A percentile compares a stretch with the other conserved stretches of the same genome.
Evolutionary conservation across 768 basidiomycete genomes (phyloP).

Genomic region (Boletus reticulatus): DNA sequence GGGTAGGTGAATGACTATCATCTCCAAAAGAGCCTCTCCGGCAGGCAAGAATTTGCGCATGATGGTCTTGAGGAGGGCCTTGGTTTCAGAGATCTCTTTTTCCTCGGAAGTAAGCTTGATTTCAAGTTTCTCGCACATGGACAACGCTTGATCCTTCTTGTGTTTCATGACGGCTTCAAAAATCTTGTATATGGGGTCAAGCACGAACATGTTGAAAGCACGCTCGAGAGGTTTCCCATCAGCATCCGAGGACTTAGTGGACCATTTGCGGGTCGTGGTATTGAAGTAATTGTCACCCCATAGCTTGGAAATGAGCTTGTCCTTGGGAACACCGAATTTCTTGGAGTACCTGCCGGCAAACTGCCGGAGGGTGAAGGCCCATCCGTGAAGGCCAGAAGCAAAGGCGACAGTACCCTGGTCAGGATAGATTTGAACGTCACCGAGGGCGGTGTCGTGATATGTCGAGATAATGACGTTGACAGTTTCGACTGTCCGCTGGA

Average conservation of each 20-base stretch:
- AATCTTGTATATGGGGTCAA: constrained; percentile 98
- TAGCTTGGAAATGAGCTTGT: constrained; percentile 95
- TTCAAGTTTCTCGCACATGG: constrained; percentile 96
- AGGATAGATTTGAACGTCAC: constrained; percentile 98
- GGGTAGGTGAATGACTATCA: constrained; percentile 99
- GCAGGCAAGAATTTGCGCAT: constrained; percentile 99
- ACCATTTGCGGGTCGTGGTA: constrained; percentile 95
- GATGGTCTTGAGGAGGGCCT: constrained; percentile 92
- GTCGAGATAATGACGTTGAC: constrained; percentile 99
- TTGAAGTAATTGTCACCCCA: constrained; percentile 99
- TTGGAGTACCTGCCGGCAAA: constrained; percentile 94
- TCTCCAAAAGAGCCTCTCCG: constrained; percentile 97
- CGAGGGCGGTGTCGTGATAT: constrained; percentile 90
- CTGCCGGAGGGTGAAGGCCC: constrained; percentile 98
- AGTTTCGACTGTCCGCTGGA: constrained; percentile 94
- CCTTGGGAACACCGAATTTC: constrained; percentile 98
- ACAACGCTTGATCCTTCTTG: constrained; percentile 84
- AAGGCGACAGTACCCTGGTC: constrained; percentile 98
- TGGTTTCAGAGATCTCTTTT: constrained; percentile 85
- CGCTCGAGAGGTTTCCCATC: constrained; percentile 94
- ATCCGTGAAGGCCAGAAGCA: constrained; percentile 98
- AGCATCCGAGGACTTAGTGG: constrained; percentile 67
- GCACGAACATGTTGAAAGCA: constrained; percentile 97
- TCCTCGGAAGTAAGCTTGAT: constrained; percentile 85
- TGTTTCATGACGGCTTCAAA: constrained; percentile 99